Base-by-base conservation (phyloP, 2,329 filamentous ascomycete species). In the Fusarium sterilihyphosum region DNA sequence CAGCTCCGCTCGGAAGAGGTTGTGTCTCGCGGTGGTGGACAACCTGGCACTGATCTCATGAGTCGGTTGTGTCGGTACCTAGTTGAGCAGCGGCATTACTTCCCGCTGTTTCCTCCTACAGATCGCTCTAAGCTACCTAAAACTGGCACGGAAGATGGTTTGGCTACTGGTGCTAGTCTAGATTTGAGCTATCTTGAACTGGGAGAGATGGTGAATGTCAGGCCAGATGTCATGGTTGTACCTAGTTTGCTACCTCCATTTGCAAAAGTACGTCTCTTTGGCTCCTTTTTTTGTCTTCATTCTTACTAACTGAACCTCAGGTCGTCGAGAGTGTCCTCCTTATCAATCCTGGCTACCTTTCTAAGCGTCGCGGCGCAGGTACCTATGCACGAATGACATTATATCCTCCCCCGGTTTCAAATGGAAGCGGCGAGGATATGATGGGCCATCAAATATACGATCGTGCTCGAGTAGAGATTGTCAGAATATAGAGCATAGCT, bases 21-120 rank as follows among this genome's bases (percentile, higher is more conserved):
- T 13, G 73, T 76, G 7, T 73, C 73, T 74, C 67, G 74, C 68
- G 63, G 77, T n/a, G 73, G 77, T 17, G 74, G 73, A 4, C 69
- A 73, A 22, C 65, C 65, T 4, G 77, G 77, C n/a, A 63, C 58
- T 8, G 91, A 93, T 75, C 78, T 93, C 33, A 86, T 96, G 78
- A 90, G 91, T 22, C 86, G 96, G n/a, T 83, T 95, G 53, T 90
- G 93, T 11, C 88, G 91, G 26, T 92, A 96, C 75, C 82, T 99
- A 24, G 90, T 99, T 65, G 93, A 98, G 83, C 96, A 98, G 84
- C 87, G 95, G 12, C 95, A 96, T 80, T 98, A 95, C 82, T 94
- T 94, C 78, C 96, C 96, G 0, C 84, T 98, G 2, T 98, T 95
- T 79, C 96, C 96, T 11, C 92, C 96, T 0, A 88, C 91, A 18